phyloP scores from a whole-genome alignment of 768 basidiomycete genomes.

The Macrolepiota fuliginosa region DNA sequence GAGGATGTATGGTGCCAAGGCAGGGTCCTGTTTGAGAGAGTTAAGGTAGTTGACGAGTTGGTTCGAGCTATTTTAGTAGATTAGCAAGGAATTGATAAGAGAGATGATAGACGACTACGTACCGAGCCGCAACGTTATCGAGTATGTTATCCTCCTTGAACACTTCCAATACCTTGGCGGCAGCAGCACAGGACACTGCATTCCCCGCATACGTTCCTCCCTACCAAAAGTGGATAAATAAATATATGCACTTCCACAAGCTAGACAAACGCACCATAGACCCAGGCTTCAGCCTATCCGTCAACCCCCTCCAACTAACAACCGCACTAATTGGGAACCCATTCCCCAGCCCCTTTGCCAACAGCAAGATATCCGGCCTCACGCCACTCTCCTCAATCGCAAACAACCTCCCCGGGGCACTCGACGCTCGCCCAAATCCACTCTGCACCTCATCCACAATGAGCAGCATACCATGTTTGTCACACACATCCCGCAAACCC shows the following conservation, averaged over 20 bases:
- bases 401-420: conserved; percentile 60
- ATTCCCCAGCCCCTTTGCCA: conserved; percentile 92
- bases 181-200: conserved; percentile 89
- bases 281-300: conserved; percentile 77
- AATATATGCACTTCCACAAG: not conserved
- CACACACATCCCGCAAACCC: conserved; percentile 82
- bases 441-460: conserved; percentile 88
- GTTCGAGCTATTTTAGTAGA: not conserved
- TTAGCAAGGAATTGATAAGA: not conserved
- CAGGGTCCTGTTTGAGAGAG: no score
- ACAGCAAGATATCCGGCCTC: conserved; percentile 82
- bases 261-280: conserved; percentile 53
- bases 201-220: conserved; percentile 91
- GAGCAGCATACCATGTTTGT: conserved; percentile 80
- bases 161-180: conserved; percentile 72
- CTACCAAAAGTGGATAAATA: not conserved
- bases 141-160: conserved; percentile 78
- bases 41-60: conserved; percentile 41
- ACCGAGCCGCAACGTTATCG: conserved; percentile 75
- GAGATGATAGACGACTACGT: conserved; percentile 11
- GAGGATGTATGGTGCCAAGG: no score
- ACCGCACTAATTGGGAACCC: conserved; percentile 93
- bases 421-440: conserved; percentile 76
- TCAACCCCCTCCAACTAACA: conserved; percentile 75
- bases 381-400: conserved; percentile 83